Evolutionary conservation across 805 yeast species (phyloP).

Genomic region (Lachancea kluyveri): DNA sequence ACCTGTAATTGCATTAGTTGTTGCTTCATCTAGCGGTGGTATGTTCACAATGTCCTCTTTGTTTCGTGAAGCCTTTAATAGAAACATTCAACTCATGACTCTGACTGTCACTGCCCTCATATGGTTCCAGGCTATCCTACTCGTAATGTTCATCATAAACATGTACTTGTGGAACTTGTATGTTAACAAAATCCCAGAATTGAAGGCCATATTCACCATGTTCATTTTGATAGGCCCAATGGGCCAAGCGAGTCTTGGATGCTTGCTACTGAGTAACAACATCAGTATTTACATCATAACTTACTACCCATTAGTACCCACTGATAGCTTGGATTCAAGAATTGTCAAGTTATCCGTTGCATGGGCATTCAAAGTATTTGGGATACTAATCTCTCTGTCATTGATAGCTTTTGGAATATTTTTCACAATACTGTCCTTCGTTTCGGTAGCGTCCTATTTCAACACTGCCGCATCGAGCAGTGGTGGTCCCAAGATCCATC

Average conservation of each 20-base stretch:
- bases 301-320: slow-evolving; percentile 12
- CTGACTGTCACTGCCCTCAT: slow-evolving; percentile 49
- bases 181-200: slow-evolving; percentile 52
- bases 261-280: slow-evolving; percentile 49
- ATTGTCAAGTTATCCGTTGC: slow-evolving; percentile 22
- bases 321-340: slow-evolving; percentile 10
- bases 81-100: slow-evolving; percentile 40
- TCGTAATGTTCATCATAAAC: slow-evolving; percentile 51
- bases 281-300: slow-evolving; percentile 18
- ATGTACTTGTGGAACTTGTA: slow-evolving; percentile 57
- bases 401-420: slow-evolving; percentile 53
- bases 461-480: slow-evolving; percentile 5
- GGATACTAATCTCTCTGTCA: slow-evolving; percentile 38
- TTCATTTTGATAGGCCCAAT: slow-evolving; percentile 78
- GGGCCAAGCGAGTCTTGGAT: slow-evolving; percentile 79
- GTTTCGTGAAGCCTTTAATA: slow-evolving; percentile 39
- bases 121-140: slow-evolving; percentile 62
- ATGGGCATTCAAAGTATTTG: slow-evolving; percentile 29
- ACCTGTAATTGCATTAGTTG: slow-evolving; percentile 78
- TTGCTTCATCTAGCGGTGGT: slow-evolving; percentile 67
- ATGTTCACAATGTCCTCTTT: slow-evolving; percentile 35
- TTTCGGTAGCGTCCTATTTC: slow-evolving; percentile 21
- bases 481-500: slow-evolving; percentile 22
- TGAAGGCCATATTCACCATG: slow-evolving; percentile 50
- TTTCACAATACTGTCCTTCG: slow-evolving; percentile 41